These are phyloP conservation scores for Pleurotus djamor DNA, from an alignment of 768 basidiomycete genomes.

Conservation along the genomic window DNA sequence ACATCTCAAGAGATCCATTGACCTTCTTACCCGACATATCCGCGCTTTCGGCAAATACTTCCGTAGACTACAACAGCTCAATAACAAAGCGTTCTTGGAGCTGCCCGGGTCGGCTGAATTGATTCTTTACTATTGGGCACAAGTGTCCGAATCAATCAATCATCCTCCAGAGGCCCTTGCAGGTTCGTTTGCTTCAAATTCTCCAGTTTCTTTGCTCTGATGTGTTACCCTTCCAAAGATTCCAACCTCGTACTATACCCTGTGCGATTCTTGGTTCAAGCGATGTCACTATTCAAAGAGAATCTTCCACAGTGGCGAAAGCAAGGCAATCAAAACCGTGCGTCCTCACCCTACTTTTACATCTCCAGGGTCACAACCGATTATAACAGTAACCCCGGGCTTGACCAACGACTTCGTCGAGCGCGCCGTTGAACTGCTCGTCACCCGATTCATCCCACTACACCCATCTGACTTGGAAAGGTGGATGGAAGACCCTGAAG, in stretches of 20 bases:
- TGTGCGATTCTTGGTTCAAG: slow-evolving; percentile 78
- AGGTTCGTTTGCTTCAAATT: slow-evolving; percentile 35
- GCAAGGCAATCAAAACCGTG: slow-evolving; percentile 51
- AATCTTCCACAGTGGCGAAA: slow-evolving; percentile 77
- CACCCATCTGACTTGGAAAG: slow-evolving; percentile 77
- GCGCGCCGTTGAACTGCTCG: slow-evolving; percentile 69
- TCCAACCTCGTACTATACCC: slow-evolving; percentile 65
- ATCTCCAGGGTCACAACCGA: too few relatives aligned
- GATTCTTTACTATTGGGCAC: slow-evolving; percentile 80
- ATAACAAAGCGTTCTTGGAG: slow-evolving; percentile 53
- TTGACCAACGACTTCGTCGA: slow-evolving; percentile 71
- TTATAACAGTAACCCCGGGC: slow-evolving; percentile 28
- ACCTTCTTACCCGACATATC: slow-evolving; percentile 65
- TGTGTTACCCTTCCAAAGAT: slow-evolving; percentile 38
- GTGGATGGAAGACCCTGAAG: slow-evolving; percentile 90
- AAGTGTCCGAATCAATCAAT: slow-evolving; percentile 70
- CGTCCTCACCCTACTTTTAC: slow-evolving; percentile 8
- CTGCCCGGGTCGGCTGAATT: slow-evolving; percentile 65
- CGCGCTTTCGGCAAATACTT: slow-evolving; percentile 80
- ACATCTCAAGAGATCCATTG: slow-evolving; percentile 41
- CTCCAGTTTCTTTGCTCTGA: not conserved
- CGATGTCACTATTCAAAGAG: slow-evolving; percentile 85
- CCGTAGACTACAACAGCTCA: slow-evolving; percentile 67
- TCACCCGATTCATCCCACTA: slow-evolving; percentile 84
- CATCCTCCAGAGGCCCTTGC: slow-evolving; percentile 49